Percentiles rank a stretch among this genome's conserved stretches.
These are phyloP conservation scores for Lunasporangiospora selenospora DNA, from an alignment of 192 early-diverging fungal genomes.

Conservation along the genomic window DNA sequence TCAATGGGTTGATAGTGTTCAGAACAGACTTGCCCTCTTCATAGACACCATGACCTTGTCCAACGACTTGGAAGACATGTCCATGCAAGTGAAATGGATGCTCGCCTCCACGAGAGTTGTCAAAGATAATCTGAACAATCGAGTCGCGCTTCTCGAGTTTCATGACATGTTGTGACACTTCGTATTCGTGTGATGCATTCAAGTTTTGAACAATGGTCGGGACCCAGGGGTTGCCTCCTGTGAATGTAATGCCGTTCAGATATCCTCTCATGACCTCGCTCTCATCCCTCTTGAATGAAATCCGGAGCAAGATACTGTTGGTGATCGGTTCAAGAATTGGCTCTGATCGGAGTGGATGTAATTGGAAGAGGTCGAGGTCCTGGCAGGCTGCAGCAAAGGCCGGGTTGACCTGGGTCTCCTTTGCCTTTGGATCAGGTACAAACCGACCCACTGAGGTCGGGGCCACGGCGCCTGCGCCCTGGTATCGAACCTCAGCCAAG, in stretches of 20 bases:
- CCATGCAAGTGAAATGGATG: slow-evolving; percentile 58
- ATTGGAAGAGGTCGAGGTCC: slow-evolving; percentile 26
- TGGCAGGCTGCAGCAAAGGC: slow-evolving; percentile 33
- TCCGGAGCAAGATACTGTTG: slow-evolving; percentile 21
- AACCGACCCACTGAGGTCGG: slow-evolving; percentile 30
- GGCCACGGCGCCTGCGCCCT: slow-evolving; percentile 36
- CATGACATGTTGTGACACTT: slow-evolving; percentile 21
- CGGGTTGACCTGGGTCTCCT: slow-evolving; percentile 7
- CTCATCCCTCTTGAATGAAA: slow-evolving; percentile 12
- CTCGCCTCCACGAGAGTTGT: slow-evolving; percentile 15
- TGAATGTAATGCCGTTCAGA: slow-evolving; percentile 15
- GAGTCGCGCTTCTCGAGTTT: slow-evolving; percentile 18
- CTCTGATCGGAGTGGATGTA: slow-evolving; percentile 27
- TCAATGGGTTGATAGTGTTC: slow-evolving; percentile 40
- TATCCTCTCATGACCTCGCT: slow-evolving; percentile 16
- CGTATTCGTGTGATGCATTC: slow-evolving; percentile 17
- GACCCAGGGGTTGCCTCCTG: slow-evolving; percentile 24
- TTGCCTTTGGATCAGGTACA: slow-evolving; percentile 5
- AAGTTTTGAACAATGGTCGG: slow-evolving; percentile 45
- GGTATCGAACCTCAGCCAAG: slow-evolving; percentile 50
- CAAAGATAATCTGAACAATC: slow-evolving; percentile 39
- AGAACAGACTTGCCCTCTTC: slow-evolving; percentile 27
- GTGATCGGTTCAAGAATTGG: slow-evolving; percentile 35
- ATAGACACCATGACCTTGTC: slow-evolving; percentile 43
- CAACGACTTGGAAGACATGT: slow-evolving; percentile 53